These are phyloP conservation scores for Acacia acuminata DNA, from an alignment of 306 rosid genomes.

Conservation along the genomic window DNA sequence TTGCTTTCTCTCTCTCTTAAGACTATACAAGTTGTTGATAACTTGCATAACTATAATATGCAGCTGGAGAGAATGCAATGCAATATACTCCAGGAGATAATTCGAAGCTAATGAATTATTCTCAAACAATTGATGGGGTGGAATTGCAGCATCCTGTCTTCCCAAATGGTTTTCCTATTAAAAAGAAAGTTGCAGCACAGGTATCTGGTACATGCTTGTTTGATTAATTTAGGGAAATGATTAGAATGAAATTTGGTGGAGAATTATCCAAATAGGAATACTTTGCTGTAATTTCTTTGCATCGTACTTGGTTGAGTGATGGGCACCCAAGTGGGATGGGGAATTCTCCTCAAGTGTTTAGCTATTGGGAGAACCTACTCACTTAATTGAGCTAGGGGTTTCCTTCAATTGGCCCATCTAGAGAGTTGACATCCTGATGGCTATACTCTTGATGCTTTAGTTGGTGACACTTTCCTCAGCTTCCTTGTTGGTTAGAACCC, in stretches of 20 bases:
- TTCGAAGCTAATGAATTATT: constrained; percentile 64
- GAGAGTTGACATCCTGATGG: not conserved
- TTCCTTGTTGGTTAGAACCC: not conserved
- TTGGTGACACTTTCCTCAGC: not conserved
- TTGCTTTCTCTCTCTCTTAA: constrained; percentile 20
- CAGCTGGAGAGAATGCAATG: constrained; percentile 71
- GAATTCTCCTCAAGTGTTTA: not conserved
- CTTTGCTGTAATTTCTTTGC: constrained; percentile 25
- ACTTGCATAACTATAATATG: constrained; percentile 21
- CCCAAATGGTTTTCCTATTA: constrained; percentile 47
- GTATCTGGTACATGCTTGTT: constrained; percentile 40
- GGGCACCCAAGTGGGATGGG: not conserved
- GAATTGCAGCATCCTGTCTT: constrained; percentile 48
- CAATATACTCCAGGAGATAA: constrained; percentile 79
- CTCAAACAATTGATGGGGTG: constrained; percentile 54
- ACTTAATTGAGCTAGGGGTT: not conserved
- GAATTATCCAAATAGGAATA: not conserved
- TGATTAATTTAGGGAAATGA: constrained; percentile 7
- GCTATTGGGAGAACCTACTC: not conserved
- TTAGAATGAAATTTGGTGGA: constrained; percentile 9
- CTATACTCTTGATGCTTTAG: not conserved
- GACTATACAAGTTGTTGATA: constrained; percentile 28
- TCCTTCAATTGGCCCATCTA: not conserved
- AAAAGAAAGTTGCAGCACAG: constrained; percentile 46
- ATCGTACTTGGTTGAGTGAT: constrained; percentile 21